Base-by-base conservation (phyloP, 352 stramenopile species). In the Phytophthora idaei region DNA sequence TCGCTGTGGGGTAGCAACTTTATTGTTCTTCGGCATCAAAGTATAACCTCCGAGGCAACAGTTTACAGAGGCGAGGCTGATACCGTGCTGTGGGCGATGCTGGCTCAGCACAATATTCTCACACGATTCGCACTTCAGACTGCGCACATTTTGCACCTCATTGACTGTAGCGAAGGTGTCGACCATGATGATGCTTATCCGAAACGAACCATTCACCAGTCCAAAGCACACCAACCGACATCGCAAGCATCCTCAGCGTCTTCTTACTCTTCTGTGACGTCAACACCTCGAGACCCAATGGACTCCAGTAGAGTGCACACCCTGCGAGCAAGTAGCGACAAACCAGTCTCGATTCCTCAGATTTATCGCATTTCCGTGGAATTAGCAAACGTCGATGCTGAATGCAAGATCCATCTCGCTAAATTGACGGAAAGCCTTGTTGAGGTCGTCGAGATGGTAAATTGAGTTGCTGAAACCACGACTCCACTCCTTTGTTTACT, bases 361-460 rank as follows among this genome's bases (percentile, higher is more conserved):
- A 60, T 89, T 47, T 66, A 75, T 45, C 76, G 77, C n/a, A 86
- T 90, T 60, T 78, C 78, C 37, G 31, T 79, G 15, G 82, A 89
- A 51, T 77, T 88, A 44, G 74, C 80, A 32, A 65, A 78, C 5
- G 47, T 80, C 37, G 63, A 76, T 32, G 75, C 77, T 12, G 77
- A 89, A 54, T 74, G 64, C 66, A 89, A 89, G 29, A 69, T 81
- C 15, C 61, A 82, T 27, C 69, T 90, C 39, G 82, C 78, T 1
- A 69, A 84, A 55, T 62, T 90, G 32, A 85, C 76, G 4, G 82
- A 90, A 25, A 79, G 61, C 32, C 71, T 90, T n/a, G 21, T 84
- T 9, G 80, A 90, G 5, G 74, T 74, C 21, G 57, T 78, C 6
- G 78, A 87, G 41, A 54, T 56, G 71, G 77, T 80, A 57, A 14